Conservation (phyloP, 192 early-diverging fungal species). For the Podila verticillata region DNA sequence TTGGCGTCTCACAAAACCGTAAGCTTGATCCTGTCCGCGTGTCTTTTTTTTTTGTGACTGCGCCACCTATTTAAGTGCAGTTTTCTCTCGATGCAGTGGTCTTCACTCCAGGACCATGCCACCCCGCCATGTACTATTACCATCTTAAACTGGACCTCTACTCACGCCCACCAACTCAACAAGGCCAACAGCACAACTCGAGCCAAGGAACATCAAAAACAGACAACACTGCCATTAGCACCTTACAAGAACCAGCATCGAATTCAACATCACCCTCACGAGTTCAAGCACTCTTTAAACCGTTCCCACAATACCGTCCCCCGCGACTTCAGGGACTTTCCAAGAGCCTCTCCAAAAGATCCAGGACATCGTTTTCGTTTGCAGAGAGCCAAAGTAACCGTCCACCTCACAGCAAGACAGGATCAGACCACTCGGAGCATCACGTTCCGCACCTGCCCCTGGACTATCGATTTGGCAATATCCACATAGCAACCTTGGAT, state of each 20-base stretch:
- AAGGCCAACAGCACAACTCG: not conserved
- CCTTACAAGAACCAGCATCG: not conserved
- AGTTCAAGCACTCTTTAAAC: constrained; percentile 18
- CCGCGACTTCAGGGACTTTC: not conserved
- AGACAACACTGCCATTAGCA: not conserved
- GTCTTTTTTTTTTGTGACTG: not conserved
- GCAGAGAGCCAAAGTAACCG: not conserved
- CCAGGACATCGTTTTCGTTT: not conserved
- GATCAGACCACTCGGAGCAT: not conserved
- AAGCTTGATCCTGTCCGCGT: not conserved
- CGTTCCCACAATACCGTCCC: constrained; percentile 15
- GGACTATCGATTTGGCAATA: constrained; percentile 40
- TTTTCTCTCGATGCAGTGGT: not conserved
- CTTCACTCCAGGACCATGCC: constrained; percentile 18
- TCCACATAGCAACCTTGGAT: constrained; percentile 20
- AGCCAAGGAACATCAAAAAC: constrained; percentile 4
- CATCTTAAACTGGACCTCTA: constrained; percentile 54
- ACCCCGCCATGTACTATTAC: constrained; percentile 48
- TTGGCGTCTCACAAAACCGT: too few species aligned
- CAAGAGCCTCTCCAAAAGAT: not conserved
- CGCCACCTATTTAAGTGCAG: not conserved
- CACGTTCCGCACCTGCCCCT: not conserved
- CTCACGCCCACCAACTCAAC: not conserved
- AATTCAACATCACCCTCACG: not conserved
- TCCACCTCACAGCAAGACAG: not conserved